Percentiles rank a stretch among this genome's conserved stretches.
Evolutionary conservation across 345 rosid species (phyloP).

Genomic region (Eucalyptus albens): DNA sequence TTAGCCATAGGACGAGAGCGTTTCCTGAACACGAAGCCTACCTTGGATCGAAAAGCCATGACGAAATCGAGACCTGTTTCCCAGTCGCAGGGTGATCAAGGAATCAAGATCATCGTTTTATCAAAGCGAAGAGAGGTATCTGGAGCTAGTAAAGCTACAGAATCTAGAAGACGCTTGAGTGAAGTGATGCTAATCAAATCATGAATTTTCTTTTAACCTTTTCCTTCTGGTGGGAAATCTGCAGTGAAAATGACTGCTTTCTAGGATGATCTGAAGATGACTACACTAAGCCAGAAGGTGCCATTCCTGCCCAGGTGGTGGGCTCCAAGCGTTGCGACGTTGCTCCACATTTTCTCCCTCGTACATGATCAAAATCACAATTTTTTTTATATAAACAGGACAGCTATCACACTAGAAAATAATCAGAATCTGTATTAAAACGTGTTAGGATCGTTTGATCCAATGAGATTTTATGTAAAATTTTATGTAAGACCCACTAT

Average conservation of each 20-base stretch:
- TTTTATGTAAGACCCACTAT: not conserved
- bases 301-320: not conserved
- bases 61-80: not conserved
- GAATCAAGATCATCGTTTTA: not conserved
- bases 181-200: not conserved
- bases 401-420: not conserved
- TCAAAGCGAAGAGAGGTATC: not conserved
- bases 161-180: not conserved
- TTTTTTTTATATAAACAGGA: too few species aligned
- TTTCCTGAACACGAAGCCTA: not conserved
- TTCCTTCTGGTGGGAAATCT: not conserved
- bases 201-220: not conserved
- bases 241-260: not conserved
- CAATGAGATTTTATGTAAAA: not conserved
- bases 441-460: not conserved
- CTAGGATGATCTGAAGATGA: not conserved
- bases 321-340: not conserved
- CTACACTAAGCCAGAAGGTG: not conserved
- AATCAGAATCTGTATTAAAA: not conserved
- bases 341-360: not conserved
- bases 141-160: not conserved
- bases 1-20: not conserved
- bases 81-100: not conserved
- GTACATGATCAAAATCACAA: not conserved
- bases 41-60: not conserved